A percentile compares a stretch with the other conserved stretches of the same genome.
Evolutionary conservation across 805 yeast species (phyloP).

Genomic region (Kluyveromyces aestuarii): DNA sequence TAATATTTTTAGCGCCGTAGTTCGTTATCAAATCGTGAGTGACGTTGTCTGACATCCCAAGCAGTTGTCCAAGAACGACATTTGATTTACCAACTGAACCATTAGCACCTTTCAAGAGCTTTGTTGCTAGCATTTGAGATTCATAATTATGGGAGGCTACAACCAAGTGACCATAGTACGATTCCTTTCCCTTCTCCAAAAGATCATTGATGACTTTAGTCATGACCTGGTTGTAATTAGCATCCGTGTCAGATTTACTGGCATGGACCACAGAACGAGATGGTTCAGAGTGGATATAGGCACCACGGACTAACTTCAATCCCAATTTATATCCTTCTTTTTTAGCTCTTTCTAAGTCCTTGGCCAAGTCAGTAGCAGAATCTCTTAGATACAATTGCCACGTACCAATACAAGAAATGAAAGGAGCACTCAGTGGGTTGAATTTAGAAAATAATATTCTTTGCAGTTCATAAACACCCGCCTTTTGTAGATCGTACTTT

Average conservation of each 20-base stretch:
- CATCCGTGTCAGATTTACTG: conserved; percentile 75
- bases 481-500: conserved; percentile 70
- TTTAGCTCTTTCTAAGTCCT: conserved; percentile 58
- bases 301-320: conserved; percentile 88
- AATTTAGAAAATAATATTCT: conserved; percentile 66
- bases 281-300: conserved; percentile 85
- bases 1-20: conserved; percentile 61
- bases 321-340: conserved; percentile 63
- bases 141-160: conserved; percentile 85
- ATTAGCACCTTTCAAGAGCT: conserved; percentile 33
- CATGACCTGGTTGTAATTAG: conserved; percentile 64
- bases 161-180: conserved; percentile 65
- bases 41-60: conserved; percentile 93
- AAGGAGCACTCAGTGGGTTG: conserved; percentile 48
- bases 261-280: conserved; percentile 64
- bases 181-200: conserved; percentile 33
- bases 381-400: conserved; percentile 85
- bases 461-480: conserved; percentile 84
- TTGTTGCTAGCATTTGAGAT: conserved; percentile 67
- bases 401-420: conserved; percentile 74
- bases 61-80: conserved; percentile 78
- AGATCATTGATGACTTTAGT: conserved; percentile 51
- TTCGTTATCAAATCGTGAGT: conserved; percentile 64
- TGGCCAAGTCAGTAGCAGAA: conserved; percentile 48
- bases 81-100: conserved; percentile 36